Percentiles rank a stretch among this genome's conserved stretches.
phyloP scores from a whole-genome alignment of 2,329 filamentous ascomycete genomes.

The Arachnopeziza araneosa region DNA sequence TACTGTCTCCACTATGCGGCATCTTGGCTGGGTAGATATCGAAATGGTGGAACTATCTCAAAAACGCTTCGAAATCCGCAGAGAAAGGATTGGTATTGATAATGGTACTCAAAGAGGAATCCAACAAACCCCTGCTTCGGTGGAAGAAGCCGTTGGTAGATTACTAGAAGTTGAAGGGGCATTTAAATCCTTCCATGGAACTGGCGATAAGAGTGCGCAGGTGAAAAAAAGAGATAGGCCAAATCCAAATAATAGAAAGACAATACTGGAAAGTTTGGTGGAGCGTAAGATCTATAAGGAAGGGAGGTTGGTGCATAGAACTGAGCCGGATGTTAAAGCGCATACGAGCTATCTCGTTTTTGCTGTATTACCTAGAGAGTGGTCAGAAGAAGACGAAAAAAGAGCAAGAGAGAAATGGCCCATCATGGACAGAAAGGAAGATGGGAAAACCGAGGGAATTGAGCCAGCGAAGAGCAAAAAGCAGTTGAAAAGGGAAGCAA shows the following conservation, averaged over 20 bases:
- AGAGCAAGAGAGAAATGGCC: slow-evolving; percentile 56
- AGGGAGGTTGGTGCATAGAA: slow-evolving; percentile 71
- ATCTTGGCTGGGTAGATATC: slow-evolving; percentile 83
- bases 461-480: slow-evolving; percentile 9
- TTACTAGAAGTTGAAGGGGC: slow-evolving; percentile 69
- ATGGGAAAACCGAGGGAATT: slow-evolving; percentile 6
- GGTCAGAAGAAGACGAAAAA: slow-evolving; percentile 77
- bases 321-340: slow-evolving; percentile 85
- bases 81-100: slow-evolving; percentile 73
- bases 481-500: slow-evolving; percentile 14
- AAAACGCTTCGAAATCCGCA: slow-evolving; percentile 71
- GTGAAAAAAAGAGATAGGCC: slow-evolving; percentile 23
- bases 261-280: slow-evolving; percentile 28
- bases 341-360: slow-evolving; percentile 98
- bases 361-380: slow-evolving; percentile 79
- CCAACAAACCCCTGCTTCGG: slow-evolving; percentile 57
- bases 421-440: slow-evolving; percentile 12
- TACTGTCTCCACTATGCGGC: slow-evolving; percentile 75
- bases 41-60: slow-evolving; percentile 88
- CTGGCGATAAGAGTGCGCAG: neutral
- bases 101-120: slow-evolving; percentile 50
- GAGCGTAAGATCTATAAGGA: slow-evolving; percentile 61
- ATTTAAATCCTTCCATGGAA: slow-evolving; percentile 56
- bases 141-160: slow-evolving; percentile 71
- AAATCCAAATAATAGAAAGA: slow-evolving; percentile 32